Conservation (phyloP, 306 rosid genomes). For the Sphenostylis stenocarpa region DNA sequence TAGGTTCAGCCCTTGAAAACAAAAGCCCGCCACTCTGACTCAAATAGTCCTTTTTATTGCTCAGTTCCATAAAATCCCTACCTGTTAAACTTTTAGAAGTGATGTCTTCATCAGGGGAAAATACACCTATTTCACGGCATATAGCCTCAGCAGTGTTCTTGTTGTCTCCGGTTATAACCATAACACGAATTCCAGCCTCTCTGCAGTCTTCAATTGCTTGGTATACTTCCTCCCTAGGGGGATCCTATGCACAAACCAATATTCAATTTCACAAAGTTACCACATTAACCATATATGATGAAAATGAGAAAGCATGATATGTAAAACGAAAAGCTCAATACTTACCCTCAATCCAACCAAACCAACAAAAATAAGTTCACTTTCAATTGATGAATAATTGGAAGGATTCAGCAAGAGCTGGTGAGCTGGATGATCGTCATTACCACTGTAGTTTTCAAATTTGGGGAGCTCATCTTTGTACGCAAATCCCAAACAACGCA, state of each 20-base stretch:
- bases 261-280: slow-evolving; percentile 21
- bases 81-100: slow-evolving; percentile 76
- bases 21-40: slow-evolving; percentile 75
- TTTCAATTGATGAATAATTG: slow-evolving; percentile 80
- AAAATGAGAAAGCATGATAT: slow-evolving; percentile 8
- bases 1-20: slow-evolving; percentile 98
- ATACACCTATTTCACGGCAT: slow-evolving; percentile 91
- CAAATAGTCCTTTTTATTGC: slow-evolving; percentile 54
- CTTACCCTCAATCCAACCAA: slow-evolving; percentile 90
- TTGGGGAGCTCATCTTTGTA: slow-evolving; percentile 68
- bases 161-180: slow-evolving; percentile 95
- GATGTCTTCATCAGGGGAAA: slow-evolving; percentile 60
- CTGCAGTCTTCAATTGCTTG: slow-evolving; percentile 88
- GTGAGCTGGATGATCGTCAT: slow-evolving; percentile 91
- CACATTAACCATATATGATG: slow-evolving; percentile 9
- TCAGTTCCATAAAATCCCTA: slow-evolving; percentile 64
- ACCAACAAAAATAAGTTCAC: slow-evolving; percentile 78
- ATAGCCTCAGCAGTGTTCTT: slow-evolving; percentile 95
- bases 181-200: slow-evolving; percentile 94
- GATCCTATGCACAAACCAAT: slow-evolving; percentile 59
- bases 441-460: slow-evolving; percentile 61
- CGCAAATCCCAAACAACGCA: slow-evolving; percentile 95
- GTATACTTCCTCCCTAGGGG: slow-evolving; percentile 86
- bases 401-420: slow-evolving; percentile 81
- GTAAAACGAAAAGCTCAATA: slow-evolving; percentile 24